Conservation (phyloP, 2,329 filamentous ascomycete species). For the Penicillium decumbens region DNA sequence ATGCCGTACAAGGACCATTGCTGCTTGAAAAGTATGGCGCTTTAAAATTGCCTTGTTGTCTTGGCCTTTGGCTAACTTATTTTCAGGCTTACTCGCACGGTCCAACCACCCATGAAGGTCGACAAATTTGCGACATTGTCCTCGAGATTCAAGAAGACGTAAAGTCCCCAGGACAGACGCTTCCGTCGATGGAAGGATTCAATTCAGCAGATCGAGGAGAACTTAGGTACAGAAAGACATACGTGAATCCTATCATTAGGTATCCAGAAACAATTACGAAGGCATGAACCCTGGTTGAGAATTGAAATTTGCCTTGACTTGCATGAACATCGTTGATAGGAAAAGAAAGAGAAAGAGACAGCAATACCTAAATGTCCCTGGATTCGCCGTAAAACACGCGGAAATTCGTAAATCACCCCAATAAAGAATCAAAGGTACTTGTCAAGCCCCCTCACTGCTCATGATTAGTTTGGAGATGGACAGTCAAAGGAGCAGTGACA, state of each 20-base stretch:
- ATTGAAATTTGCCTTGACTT: conserved; percentile 1
- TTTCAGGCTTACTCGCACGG: conserved; percentile 59
- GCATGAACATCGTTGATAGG: conserved; percentile 2
- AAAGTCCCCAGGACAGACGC: conserved; percentile 26
- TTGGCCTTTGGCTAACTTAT: conserved; percentile 15
- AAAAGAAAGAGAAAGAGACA: conserved; percentile 3
- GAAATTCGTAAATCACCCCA: conserved; percentile 8
- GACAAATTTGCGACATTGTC: conserved; percentile 68
- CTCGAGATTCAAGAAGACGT: conserved; percentile 64
- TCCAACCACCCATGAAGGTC: conserved; percentile 55
- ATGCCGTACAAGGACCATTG: conserved; percentile 81
- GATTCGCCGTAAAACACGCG: conserved; percentile 16
- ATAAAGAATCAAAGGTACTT: conserved; percentile 1
- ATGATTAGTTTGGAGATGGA: background rate
- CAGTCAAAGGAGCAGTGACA: conserved; percentile 4
- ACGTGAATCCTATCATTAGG: conserved; percentile 1
- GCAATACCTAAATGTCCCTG: conserved; percentile 8
- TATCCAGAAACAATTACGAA: conserved; percentile 3
- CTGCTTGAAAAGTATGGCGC: conserved; percentile 77
- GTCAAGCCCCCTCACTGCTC: conserved; percentile 7
- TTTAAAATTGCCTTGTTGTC: background rate
- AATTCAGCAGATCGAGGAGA: background rate
- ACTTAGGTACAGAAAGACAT: conserved; percentile 4
- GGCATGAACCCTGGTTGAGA: conserved; percentile 1
- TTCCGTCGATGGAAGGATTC: background rate